Base-by-base conservation (phyloP, 2,329 filamentous ascomycete genomes). In the Monosporascus cannonballus region DNA sequence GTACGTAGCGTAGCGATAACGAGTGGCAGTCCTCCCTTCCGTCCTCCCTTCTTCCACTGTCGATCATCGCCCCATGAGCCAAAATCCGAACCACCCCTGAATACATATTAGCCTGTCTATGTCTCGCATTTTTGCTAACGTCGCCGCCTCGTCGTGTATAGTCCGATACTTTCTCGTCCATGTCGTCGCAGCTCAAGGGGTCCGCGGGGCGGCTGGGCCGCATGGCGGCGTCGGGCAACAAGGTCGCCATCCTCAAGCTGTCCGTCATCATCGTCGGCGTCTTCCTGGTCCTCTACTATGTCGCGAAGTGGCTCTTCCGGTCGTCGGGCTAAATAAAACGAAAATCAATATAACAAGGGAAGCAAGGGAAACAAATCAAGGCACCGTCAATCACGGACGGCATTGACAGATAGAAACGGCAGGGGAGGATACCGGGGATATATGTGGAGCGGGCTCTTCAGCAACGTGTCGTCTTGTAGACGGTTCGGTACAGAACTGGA, bases 211-310 rank as follows among this genome's bases (percentile, higher is more conserved):
- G 94, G 14, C 74, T 99, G 47, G 90, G 87, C 22, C 85, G 91
- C 56, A 97, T 97, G 91, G 94, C 94, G 46, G 86, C 86, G 49
- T 84, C 86, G 51, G 94, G 94, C 49, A 96, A 96, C 72, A 93
- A 90, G 64, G 82, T 96, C 41, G 93, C 94, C 17, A 86, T 97
- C 39, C 71, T 99, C 56, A 96, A 96, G 71, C 76, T 99, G 48
- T 85, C 91, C 0, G 93, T 83, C 24, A 95, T 96, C 39, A 78
- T 96, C 24, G 79, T 93, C 44, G 90, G 74, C 6, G 71, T 75
- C 8, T 85, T 95, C 47, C 63, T 97, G 50, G 70, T 91, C 52
- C 66, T 96, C 39, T 97, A 89, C 71, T 91, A 91, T 66, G 72
- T 86, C 14, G 73, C 79, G 60, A 81, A 81, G 59, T 76, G 85